Evolutionary conservation across 169 alveolate species (phyloP).

Genomic region (Plasmodium sp.): DNA sequence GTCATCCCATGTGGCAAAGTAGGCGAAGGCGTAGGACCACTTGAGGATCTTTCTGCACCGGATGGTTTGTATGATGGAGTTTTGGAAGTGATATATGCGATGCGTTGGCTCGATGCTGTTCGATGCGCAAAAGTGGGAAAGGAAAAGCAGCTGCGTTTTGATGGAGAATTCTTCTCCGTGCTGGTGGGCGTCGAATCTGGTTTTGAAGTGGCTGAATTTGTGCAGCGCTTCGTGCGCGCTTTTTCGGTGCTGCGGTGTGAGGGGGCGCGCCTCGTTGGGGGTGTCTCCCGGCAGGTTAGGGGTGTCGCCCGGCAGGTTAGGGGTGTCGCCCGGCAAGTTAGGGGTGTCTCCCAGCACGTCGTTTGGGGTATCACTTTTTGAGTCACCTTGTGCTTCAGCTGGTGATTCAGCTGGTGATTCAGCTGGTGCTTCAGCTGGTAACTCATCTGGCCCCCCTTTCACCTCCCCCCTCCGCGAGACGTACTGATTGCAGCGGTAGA

Average conservation of each 20-base stretch:
- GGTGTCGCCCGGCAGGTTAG: neutral
- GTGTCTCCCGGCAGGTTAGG: neutral
- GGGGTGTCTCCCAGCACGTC: neutral
- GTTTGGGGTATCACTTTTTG: neutral
- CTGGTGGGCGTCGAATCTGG: constrained; percentile 57
- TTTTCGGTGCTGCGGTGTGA: neutral
- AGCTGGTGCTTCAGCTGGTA: neutral
- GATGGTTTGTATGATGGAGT: constrained; percentile 51
- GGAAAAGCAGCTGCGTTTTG: constrained; percentile 21
- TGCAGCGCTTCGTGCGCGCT: constrained; percentile 9
- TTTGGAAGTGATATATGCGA: constrained; percentile 3
- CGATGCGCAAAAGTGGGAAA: constrained; percentile 8
- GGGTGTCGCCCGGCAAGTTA: neutral
- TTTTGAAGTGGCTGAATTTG: constrained; percentile 39
- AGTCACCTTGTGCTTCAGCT: neutral
- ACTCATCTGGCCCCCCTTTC: neutral
- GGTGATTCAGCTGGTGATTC: neutral
- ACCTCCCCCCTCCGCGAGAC: neutral
- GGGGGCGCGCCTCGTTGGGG: neutral
- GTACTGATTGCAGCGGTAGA: constrained; percentile 54
- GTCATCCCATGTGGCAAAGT: constrained; percentile 40
- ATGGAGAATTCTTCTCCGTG: constrained; percentile 50
- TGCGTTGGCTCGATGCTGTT: neutral
- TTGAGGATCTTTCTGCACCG: constrained; percentile 45
- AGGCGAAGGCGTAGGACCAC: constrained; percentile 66